Base-by-base conservation (phyloP, 2,329 filamentous ascomycete genomes). In the Calonectria henricotiae region DNA sequence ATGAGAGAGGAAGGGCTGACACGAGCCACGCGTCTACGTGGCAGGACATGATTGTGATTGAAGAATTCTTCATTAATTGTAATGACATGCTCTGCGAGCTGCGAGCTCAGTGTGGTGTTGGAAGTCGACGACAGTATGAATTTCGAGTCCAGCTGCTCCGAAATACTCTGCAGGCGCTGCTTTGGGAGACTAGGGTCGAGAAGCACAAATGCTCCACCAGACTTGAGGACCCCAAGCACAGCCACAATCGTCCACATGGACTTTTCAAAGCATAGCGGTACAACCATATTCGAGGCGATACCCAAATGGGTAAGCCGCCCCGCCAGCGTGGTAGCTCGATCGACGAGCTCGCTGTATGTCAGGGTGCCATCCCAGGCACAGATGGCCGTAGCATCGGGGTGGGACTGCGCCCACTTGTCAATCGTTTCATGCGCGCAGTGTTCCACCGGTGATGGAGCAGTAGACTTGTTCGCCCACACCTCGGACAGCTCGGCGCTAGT, bases 331-430 rank as follows among this genome's bases (percentile, higher is more conserved):
- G n/a, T 41, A 5, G 54, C 35, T 7, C 25, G 20, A 11, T 11
- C 12, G 6, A 23, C 11, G 3, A 58, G 54, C 9, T 58, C 12
- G 3, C n/a, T 5, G 25, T 58, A 58, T 0, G 35, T 25, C 20
- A 58, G 37, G 11, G 6, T 15, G 12, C 54, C 25, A 46, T 73
- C 72, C 67, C 75, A 75, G 49, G 74, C 73, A 25, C 77, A 79
- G n/a, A 75, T n/a, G 67, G 68, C 65, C 41, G 54, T n/a, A 12
- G 15, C 41, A 20, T 30, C 13, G 12, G 25, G 17, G 12, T 46
- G 12, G 7, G 20, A 2, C 27, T 13, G 8, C 17, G 3, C 37
- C 15, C 13, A 6, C 25, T 13, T 3, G 9, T 58, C 51, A 11
- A 58, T 25, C 9, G 39, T 12, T 8, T 58, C 51, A 17, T 58